These are phyloP conservation scores for Beauveria pseudobassiana DNA, from an alignment of 2,329 filamentous ascomycete genomes.

Conservation along the genomic window DNA sequence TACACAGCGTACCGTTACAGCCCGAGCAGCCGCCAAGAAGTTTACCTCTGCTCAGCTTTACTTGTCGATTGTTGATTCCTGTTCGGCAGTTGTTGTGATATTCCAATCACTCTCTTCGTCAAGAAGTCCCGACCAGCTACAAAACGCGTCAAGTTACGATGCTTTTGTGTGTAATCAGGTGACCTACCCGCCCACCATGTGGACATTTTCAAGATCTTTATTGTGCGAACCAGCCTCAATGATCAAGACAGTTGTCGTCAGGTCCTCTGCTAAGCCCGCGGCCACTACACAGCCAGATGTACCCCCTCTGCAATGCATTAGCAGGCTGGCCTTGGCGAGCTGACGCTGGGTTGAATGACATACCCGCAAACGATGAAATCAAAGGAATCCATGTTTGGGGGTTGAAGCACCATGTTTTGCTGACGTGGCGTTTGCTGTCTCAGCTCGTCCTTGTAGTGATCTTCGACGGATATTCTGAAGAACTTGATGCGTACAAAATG, in stretches of 20 bases:
- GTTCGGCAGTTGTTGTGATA: constrained; percentile 32
- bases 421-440: too few species aligned
- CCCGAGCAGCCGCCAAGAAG: constrained; percentile 43
- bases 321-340: not conserved
- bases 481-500: not conserved
- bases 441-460: too few species aligned
- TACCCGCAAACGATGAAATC: constrained; percentile 30
- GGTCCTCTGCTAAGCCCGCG: constrained; percentile 28
- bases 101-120: constrained; percentile 46
- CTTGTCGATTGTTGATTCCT: constrained; percentile 32
- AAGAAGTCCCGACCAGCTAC: constrained; percentile 37
- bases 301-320: constrained; percentile 21
- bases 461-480: too few species aligned
- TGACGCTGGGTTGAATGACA: constrained; percentile 10
- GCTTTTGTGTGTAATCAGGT: not conserved
- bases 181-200: constrained; percentile 42
- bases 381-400: constrained; percentile 14
- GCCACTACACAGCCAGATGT: constrained; percentile 31
- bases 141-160: not conserved
- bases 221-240: constrained; percentile 33
- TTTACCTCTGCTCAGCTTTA: constrained; percentile 41
- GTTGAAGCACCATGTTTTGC: not conserved
- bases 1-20: constrained; percentile 41
- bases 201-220: constrained; percentile 38
- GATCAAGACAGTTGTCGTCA: constrained; percentile 23